Base-by-base conservation (phyloP, 1,284 basidiomycete genomes). In the Erythrobasidium hasegawianum region DNA sequence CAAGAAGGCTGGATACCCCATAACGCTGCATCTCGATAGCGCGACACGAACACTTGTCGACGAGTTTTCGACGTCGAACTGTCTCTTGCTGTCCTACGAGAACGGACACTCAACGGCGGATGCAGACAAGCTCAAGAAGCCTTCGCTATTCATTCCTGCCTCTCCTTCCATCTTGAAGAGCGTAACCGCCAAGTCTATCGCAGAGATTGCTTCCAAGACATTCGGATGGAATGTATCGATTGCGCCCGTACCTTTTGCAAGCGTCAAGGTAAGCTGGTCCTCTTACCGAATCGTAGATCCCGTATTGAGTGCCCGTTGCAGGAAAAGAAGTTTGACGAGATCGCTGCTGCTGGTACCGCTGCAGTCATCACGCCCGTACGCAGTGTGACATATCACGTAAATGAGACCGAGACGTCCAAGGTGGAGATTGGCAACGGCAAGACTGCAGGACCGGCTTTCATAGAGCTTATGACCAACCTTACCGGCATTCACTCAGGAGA, bases 61-160 rank as follows among this genome's bases (percentile, higher is more conserved):
- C 68, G 77, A 78, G 64, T 78, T 78, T 54, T 76, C 74, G 2
- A 78, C 77, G 14, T 75, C 73, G 10, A 78, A 78, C 68, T 76
- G 75, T 26, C 70, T 77, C 41, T 73, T 72, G 52, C 71, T 78
- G 53, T 56, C 57, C 13, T 67, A 67, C 50, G 49, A 53, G 50
- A 41, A 53, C 27, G 64, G 58, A 1, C 38, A 58, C 41, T 70
- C 66, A 40, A 54, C 56, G 10, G 13, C 68, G 1, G 57, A 58
- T 2, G 47, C 45, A 16, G 66, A 64, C 20, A 49, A 40, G 13
- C 57, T 61, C 13, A 57, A 43, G 33, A 67, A 41, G 40, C 66
- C 59, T 11, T 72, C 71, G 11, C 67, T 74, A 47, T 68, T 70
- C 59, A 69, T 72, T 2, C 73, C 72, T 2, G 52, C 50, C n/a